Conservation (phyloP, 768 basidiomycete genomes). For the Amanita phalloides region DNA sequence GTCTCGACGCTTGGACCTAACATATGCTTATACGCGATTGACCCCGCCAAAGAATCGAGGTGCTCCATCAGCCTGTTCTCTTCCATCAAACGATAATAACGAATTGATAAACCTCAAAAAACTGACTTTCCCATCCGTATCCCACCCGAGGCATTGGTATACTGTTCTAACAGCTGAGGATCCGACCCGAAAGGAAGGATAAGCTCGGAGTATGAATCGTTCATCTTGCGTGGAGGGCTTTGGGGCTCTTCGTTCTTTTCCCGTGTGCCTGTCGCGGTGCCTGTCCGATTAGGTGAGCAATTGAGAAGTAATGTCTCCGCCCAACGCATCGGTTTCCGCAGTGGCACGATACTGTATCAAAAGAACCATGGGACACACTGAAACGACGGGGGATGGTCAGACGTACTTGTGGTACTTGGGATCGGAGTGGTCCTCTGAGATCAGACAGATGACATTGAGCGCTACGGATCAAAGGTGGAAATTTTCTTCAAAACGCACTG, state of each 20-base stretch:
- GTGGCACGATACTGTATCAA: slow-evolving; percentile 38
- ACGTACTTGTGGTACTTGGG: slow-evolving; percentile 41
- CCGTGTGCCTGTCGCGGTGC: slow-evolving; percentile 2
- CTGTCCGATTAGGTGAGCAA: slow-evolving; percentile 17
- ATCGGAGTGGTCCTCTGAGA: slow-evolving; percentile 37
- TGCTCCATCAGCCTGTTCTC: slow-evolving; percentile 57
- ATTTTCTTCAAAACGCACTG: slow-evolving; percentile 29
- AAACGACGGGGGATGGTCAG: background rate
- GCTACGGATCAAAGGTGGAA: background rate
- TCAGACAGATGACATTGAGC: background rate
- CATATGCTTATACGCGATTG: slow-evolving; percentile 77
- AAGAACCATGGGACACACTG: background rate
- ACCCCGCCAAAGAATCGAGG: slow-evolving; percentile 77
- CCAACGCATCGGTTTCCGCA: slow-evolving; percentile 44
- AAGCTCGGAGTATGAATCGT: slow-evolving; percentile 62
- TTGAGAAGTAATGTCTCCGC: slow-evolving; percentile 37
- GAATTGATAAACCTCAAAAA: background rate
- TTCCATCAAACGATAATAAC: background rate
- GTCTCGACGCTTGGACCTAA: slow-evolving; percentile 51
- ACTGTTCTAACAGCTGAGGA: slow-evolving; percentile 49
- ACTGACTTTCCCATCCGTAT: slow-evolving; percentile 56
- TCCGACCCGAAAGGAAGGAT: slow-evolving; percentile 54
- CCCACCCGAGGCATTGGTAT: slow-evolving; percentile 61
- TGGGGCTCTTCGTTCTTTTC: slow-evolving; percentile 6
- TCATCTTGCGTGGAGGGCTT: slow-evolving; percentile 41